phyloP scores from a whole-genome alignment of 2,329 filamentous ascomycete genomes.

The Cladorrhinum sp. region DNA sequence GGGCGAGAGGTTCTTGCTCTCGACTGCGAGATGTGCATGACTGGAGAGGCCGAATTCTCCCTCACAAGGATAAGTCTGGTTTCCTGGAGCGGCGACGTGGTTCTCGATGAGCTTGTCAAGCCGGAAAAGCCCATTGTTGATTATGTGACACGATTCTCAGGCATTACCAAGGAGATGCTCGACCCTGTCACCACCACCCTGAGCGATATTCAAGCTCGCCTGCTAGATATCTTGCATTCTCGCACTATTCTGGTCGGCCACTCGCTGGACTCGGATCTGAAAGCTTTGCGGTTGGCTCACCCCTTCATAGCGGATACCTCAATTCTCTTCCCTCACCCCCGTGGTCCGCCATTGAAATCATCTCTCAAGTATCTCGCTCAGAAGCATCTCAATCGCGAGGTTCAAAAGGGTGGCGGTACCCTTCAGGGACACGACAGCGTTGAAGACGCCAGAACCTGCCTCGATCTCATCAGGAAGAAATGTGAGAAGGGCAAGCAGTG shows the following conservation, averaged over 20 bases:
- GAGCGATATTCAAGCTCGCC: constrained; percentile 72
- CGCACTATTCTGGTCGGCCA: constrained; percentile 75
- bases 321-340: constrained; percentile 84
- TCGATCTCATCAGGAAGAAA: constrained; percentile 92
- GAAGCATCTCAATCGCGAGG: constrained; percentile 81
- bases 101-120: constrained; percentile 90
- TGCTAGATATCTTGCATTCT: constrained; percentile 69
- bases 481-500: constrained; percentile 88
- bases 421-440: constrained; percentile 79
- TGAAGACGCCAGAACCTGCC: constrained; percentile 85
- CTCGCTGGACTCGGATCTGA: constrained; percentile 79
- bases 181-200: constrained; percentile 79
- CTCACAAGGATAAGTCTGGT: constrained; percentile 87
- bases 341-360: constrained; percentile 84
- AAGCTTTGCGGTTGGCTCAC: constrained; percentile 79
- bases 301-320: constrained; percentile 93
- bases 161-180: constrained; percentile 85
- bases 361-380: constrained; percentile 85
- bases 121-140: constrained; percentile 83
- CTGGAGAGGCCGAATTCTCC: constrained; percentile 72
- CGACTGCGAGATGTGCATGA: constrained; percentile 98
- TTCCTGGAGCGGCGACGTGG: constrained; percentile 75
- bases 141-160: constrained; percentile 88
- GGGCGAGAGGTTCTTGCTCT: constrained; percentile 77
- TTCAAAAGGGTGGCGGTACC: constrained; percentile 72